phyloP scores from a whole-genome alignment of 306 rosid species.

The Prinsepia uniflora region DNA sequence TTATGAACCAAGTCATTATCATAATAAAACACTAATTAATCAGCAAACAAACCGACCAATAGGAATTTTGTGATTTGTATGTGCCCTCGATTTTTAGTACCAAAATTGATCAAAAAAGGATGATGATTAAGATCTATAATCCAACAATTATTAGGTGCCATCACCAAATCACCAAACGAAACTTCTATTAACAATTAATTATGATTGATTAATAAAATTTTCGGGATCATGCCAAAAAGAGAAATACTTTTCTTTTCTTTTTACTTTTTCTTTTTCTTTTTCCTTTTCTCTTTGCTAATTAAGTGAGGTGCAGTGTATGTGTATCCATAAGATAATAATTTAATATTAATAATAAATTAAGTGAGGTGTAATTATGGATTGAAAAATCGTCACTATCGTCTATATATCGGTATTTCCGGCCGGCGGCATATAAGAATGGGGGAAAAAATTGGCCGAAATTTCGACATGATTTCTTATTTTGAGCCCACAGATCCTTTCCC shows the following conservation, averaged over 20 bases:
- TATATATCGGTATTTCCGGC: too few relatives aligned
- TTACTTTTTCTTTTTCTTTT: background rate
- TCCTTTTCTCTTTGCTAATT: background rate
- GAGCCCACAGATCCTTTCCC: too few relatives aligned
- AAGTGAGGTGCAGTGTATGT: background rate
- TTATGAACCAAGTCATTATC: background rate
- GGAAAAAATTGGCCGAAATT: too few relatives aligned
- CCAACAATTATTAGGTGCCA: constrained; percentile 1
- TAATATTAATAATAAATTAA: background rate
- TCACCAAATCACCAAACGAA: constrained; percentile 2
- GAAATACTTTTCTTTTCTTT: background rate
- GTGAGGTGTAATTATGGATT: too few relatives aligned
- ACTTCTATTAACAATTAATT: background rate
- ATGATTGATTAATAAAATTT: too few relatives aligned
- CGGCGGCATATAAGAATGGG: too few relatives aligned
- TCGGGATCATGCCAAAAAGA: background rate
- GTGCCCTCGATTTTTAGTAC: background rate
- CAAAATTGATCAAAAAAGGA: background rate
- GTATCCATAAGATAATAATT: background rate
- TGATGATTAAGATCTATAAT: background rate
- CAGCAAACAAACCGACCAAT: background rate
- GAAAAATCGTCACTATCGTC: too few relatives aligned
- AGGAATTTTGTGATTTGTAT: background rate
- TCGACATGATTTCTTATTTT: too few relatives aligned
- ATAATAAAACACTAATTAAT: background rate